These are phyloP conservation scores for Sclerotinia trifoliorum DNA, from an alignment of 2,329 filamentous ascomycete genomes.

Conservation along the genomic window DNA sequence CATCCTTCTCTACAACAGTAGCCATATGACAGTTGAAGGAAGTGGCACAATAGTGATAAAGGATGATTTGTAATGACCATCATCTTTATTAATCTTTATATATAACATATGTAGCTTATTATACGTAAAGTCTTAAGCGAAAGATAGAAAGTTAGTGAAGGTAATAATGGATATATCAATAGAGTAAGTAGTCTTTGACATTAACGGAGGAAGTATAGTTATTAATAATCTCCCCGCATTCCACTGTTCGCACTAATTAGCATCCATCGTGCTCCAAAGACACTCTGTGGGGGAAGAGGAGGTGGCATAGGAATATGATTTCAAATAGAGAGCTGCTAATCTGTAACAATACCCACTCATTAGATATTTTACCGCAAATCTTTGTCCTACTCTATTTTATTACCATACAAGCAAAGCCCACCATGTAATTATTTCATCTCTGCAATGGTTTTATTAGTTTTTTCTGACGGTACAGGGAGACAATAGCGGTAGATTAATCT, in stretches of 20 bases:
- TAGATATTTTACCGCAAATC: neutral
- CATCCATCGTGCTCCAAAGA: neutral
- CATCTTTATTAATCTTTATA: neutral
- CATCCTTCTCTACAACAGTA: constrained; percentile 1
- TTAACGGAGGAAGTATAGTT: neutral
- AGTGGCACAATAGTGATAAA: constrained; percentile 10
- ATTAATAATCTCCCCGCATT: neutral
- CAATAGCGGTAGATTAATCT: neutral
- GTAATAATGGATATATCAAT: neutral
- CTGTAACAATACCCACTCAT: neutral
- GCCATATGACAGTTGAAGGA: neutral
- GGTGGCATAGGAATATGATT: neutral
- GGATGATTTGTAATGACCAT: neutral
- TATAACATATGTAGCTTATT: neutral
- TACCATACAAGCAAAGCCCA: neutral
- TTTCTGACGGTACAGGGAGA: neutral
- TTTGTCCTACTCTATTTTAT: neutral
- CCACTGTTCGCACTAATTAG: neutral
- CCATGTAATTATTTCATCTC: neutral
- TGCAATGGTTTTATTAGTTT: neutral
- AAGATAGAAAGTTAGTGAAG: neutral
- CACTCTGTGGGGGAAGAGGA: neutral
- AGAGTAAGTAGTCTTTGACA: neutral
- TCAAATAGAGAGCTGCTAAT: neutral
- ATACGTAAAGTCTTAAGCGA: neutral